Conservation (phyloP, 2,329 filamentous ascomycete species). For the Neonectria neomacrospora region DNA sequence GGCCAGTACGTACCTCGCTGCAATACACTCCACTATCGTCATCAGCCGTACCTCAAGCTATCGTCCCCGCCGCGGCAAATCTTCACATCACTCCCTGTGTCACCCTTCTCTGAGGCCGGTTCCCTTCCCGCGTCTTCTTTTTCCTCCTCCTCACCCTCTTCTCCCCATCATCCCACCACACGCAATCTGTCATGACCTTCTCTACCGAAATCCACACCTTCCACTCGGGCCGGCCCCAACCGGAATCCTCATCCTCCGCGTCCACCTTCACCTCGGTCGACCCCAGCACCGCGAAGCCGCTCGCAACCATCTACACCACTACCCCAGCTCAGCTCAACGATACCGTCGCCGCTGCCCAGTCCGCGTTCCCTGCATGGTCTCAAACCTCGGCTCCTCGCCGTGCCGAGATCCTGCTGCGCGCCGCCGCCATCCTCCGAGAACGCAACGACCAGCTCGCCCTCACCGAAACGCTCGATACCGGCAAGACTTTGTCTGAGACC, state of each 20-base stretch:
- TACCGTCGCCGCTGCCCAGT: slow-evolving; percentile 75
- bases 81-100: background rate
- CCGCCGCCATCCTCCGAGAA: slow-evolving; percentile 76
- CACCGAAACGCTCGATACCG: slow-evolving; percentile 85
- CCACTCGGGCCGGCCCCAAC: slow-evolving; percentile 77
- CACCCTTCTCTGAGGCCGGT: slow-evolving; percentile 1
- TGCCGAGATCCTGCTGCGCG: slow-evolving; percentile 80
- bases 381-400: slow-evolving; percentile 78
- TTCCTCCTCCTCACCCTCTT: background rate
- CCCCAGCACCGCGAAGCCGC: slow-evolving; percentile 74
- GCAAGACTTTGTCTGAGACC: slow-evolving; percentile 87
- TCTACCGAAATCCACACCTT: slow-evolving; percentile 69
- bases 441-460: slow-evolving; percentile 83
- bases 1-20: background rate
- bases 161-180: slow-evolving; percentile 1
- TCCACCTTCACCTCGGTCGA: slow-evolving; percentile 78
- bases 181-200: slow-evolving; percentile 49
- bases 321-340: slow-evolving; percentile 75
- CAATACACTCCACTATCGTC: background rate
- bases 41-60: slow-evolving; percentile 1
- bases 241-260: slow-evolving; percentile 63
- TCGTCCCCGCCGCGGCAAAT: background rate
- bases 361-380: slow-evolving; percentile 82
- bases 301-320: slow-evolving; percentile 79
- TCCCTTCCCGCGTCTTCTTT: background rate